Percentiles rank a stretch among this genome's conserved stretches.
Evolutionary conservation across 139 green algal genomes (phyloP).

Genomic region (Marvania coccoides): DNA sequence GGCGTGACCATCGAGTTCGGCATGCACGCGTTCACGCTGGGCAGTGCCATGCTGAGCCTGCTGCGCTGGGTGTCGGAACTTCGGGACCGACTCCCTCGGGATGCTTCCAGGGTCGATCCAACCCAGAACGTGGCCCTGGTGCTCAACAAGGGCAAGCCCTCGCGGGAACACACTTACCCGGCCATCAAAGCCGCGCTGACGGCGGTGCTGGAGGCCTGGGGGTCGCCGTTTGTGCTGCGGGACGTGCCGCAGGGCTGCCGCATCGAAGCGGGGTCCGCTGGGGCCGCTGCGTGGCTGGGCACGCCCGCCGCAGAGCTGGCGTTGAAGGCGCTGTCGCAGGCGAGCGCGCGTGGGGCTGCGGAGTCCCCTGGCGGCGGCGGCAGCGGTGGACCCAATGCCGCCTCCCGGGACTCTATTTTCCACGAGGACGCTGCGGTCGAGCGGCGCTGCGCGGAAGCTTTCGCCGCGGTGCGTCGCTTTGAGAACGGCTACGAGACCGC

Average conservation of each 20-base stretch:
- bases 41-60: slow-evolving; percentile 31
- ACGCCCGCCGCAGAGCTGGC: not conserved
- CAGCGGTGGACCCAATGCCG: not conserved
- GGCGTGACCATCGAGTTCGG: slow-evolving; percentile 34
- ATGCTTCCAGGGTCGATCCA: not conserved
- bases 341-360: not conserved
- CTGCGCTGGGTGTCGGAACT: slow-evolving; percentile 38
- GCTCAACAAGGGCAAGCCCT: slow-evolving; percentile 41
- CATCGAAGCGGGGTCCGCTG: slow-evolving; percentile 7
- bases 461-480: slow-evolving; percentile 56
- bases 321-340: not conserved
- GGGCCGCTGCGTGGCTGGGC: slow-evolving; percentile 15
- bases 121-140: slow-evolving; percentile 19
- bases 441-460: slow-evolving; percentile 60
- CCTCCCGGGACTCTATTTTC: slow-evolving; percentile 19
- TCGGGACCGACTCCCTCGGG: slow-evolving; percentile 22
- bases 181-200: slow-evolving; percentile 30
- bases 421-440: slow-evolving; percentile 47
- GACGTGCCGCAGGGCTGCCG: slow-evolving; percentile 20
- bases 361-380: not conserved
- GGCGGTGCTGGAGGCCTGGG: slow-evolving; percentile 21
- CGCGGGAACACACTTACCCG: slow-evolving; percentile 31
- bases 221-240: slow-evolving; percentile 11
- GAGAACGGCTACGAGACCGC: slow-evolving; percentile 24
- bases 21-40: slow-evolving; percentile 47